phyloP scores from a whole-genome alignment of 257 asterid species.

The Primulina tabacum region DNA sequence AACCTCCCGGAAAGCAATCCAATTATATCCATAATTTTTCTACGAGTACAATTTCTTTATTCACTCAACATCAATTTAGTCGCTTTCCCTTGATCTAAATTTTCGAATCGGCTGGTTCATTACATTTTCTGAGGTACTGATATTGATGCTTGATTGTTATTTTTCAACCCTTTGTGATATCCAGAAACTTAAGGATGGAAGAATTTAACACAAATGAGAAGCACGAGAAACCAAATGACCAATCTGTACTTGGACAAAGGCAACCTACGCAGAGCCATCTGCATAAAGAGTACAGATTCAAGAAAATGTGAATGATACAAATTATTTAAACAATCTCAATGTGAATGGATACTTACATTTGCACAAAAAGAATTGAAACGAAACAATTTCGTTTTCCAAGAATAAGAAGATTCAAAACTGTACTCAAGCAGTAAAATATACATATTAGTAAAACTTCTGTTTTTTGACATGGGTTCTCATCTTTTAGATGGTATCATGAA shows the following conservation, averaged over 20 bases:
- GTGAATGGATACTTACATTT: conserved; percentile 1
- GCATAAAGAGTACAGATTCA: not conserved
- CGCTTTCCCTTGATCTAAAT: not conserved
- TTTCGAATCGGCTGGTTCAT: not conserved
- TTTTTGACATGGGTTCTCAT: not conserved
- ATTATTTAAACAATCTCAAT: not conserved
- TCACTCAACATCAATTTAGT: not conserved
- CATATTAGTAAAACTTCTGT: not conserved
- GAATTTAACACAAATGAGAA: conserved; percentile 30
- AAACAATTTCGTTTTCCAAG: not conserved
- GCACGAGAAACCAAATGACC: conserved; percentile 33
- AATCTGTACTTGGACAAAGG: conserved; percentile 22
- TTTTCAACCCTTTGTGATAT: conserved; percentile 8
- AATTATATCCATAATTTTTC: not conserved
- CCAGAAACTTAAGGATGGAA: conserved; percentile 47
- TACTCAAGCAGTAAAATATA: conserved; percentile 21
- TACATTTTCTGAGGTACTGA: not conserved
- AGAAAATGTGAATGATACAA: not conserved
- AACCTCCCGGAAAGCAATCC: not conserved
- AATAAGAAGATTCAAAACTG: conserved; percentile 21
- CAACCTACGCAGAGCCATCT: not conserved
- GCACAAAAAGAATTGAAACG: conserved; percentile 11
- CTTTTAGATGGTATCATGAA: not conserved
- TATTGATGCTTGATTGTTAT: not conserved
- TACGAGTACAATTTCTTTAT: not conserved